A percentile compares a stretch with the other conserved stretches of the same genome.
Evolutionary conservation across 441 rosid genomes (phyloP).

Genomic region (Geranium incanum): DNA sequence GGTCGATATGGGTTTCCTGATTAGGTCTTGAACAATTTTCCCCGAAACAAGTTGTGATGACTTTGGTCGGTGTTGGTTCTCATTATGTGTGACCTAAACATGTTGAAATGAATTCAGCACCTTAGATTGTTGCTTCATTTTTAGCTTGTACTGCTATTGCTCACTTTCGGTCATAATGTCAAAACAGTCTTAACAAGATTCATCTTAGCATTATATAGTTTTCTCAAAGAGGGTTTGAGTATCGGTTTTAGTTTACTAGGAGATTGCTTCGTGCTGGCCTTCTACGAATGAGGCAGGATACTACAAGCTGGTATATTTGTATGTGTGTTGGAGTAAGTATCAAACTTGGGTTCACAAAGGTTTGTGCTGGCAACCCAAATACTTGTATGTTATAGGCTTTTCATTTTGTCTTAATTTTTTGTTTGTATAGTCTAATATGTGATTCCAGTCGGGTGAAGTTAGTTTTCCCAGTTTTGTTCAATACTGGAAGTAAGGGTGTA

Average conservation of each 20-base stretch:
- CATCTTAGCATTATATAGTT: not conserved
- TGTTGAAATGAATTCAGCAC: not conserved
- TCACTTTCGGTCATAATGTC: not conserved
- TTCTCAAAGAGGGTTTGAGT: not conserved
- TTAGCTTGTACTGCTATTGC: not conserved
- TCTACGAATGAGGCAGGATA: not conserved
- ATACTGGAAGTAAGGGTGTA: not conserved
- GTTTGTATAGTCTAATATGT: not conserved
- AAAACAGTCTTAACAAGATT: not conserved
- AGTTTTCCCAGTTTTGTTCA: no score
- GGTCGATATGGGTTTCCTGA: no score
- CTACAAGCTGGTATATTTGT: not conserved
- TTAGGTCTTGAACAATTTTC: no score
- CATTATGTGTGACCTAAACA: not conserved
- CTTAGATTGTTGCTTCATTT: not conserved
- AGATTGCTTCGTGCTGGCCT: not conserved
- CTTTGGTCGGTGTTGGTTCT: no score
- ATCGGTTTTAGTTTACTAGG: not conserved
- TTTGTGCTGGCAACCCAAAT: not conserved
- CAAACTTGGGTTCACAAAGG: not conserved
- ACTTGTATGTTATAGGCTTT: not conserved
- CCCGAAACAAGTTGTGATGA: no score
- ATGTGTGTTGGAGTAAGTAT: not conserved
- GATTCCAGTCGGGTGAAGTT: not conserved
- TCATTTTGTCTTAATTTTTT: not conserved